Percentiles rank a stretch among this genome's conserved stretches.
Evolutionary conservation across 306 rosid genomes (phyloP).

Genomic region (Acacia crassicarpa): DNA sequence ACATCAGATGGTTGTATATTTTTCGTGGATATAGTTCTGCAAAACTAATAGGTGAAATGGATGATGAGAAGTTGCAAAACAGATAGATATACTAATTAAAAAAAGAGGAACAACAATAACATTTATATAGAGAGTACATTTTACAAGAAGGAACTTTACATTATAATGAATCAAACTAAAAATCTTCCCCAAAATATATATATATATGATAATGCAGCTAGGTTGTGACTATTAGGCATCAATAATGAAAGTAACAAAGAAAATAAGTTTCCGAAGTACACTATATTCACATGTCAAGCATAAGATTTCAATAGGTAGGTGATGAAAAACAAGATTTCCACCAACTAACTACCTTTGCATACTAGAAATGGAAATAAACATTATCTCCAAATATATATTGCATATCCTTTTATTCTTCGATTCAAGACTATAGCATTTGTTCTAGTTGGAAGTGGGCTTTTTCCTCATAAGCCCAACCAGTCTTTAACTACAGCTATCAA

Average conservation of each 20-base stretch:
- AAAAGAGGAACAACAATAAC: neutral
- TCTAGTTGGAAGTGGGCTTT: too few relatives aligned
- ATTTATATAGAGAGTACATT: neutral
- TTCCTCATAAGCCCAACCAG: too few relatives aligned
- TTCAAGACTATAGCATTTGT: neutral
- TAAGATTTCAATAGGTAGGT: neutral
- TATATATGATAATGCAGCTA: slow-evolving; percentile 2
- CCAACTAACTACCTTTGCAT: neutral
- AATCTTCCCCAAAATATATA: slow-evolving; percentile 1
- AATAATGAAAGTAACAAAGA: neutral
- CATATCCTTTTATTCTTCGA: neutral
- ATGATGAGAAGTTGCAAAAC: slow-evolving; percentile 26
- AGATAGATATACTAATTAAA: neutral
- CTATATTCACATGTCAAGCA: neutral
- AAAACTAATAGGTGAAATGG: slow-evolving; percentile 56
- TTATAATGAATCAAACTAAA: slow-evolving; percentile 1
- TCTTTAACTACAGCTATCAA: neutral
- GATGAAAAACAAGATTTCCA: slow-evolving; percentile 2
- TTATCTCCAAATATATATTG: neutral
- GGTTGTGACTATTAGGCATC: neutral
- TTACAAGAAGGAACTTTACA: neutral
- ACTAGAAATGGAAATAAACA: neutral
- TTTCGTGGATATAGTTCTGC: slow-evolving; percentile 76
- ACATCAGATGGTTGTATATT: slow-evolving; percentile 68
- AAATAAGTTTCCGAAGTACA: neutral